Percentiles rank a stretch among this genome's conserved stretches.
phyloP scores from a whole-genome alignment of 257 asterid genomes.

The Catharanthus roseus region DNA sequence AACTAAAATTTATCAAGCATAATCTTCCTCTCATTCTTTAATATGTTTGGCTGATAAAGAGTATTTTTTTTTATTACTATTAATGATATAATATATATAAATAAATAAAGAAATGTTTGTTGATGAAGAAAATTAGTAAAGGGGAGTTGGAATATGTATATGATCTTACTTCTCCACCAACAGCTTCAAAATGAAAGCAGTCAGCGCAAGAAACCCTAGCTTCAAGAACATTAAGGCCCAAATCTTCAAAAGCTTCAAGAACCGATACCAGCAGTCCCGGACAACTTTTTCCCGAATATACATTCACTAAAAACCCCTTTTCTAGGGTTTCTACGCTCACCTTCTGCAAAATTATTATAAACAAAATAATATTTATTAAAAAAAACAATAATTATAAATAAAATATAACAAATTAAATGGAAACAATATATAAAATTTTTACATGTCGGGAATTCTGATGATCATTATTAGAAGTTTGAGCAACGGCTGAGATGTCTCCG shows the following conservation, averaged over 20 bases:
- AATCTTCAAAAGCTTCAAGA: conserved; percentile 68
- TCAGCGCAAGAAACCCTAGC: conserved; percentile 89
- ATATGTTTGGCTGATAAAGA: no score
- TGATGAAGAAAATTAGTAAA: no score
- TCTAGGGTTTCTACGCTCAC: conserved; percentile 81
- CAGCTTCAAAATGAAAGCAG: conserved; percentile 65
- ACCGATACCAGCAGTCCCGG: conserved; percentile 70
- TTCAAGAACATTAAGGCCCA: conserved; percentile 72
- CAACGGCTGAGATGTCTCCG: conserved; percentile 44
- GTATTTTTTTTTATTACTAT: no score
- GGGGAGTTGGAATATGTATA: no score
- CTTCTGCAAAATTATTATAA: conserved; percentile 30
- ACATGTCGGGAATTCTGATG: conserved; percentile 48
- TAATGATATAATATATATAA: no score
- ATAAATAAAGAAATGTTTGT: no score
- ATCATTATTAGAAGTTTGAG: conserved; percentile 34
- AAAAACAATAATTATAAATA: no score
- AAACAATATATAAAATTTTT: not conserved
- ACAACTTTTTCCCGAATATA: conserved; percentile 50
- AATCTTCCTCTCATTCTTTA: no score
- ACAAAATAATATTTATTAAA: no score
- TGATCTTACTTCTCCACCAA: conserved; percentile 77
- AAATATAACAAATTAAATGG: no score
- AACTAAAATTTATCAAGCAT: no score
- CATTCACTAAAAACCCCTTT: conserved; percentile 68